Percentiles rank a stretch among this genome's conserved stretches.
Conservation (phyloP, 106 monocot species). For the Phalaenopsis equestris region DNA sequence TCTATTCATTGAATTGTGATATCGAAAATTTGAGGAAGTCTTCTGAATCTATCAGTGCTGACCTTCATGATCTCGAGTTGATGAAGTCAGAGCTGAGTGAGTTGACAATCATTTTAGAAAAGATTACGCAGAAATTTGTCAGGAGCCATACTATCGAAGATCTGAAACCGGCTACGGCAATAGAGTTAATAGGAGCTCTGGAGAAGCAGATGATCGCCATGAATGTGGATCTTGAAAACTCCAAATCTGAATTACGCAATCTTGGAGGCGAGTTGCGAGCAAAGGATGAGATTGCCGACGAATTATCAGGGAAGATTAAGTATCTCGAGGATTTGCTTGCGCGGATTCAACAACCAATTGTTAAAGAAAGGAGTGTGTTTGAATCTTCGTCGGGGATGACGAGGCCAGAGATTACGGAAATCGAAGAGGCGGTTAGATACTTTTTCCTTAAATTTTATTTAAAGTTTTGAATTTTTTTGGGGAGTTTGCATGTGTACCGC, state of each 20-base stretch:
- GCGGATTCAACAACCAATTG: conserved; percentile 30
- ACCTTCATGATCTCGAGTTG: conserved; percentile 33
- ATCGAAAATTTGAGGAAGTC: conserved; percentile 45
- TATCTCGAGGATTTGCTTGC: conserved; percentile 60
- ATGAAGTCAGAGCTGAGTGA: conserved; percentile 43
- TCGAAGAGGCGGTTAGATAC: conserved; percentile 65
- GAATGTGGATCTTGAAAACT: conserved; percentile 44
- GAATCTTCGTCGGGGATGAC: conserved; percentile 49
- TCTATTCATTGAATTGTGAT: conserved; percentile 37
- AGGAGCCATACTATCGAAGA: conserved; percentile 40
- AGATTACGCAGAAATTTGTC: conserved; percentile 46
- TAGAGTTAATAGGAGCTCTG: conserved; percentile 33
- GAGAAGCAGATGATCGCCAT: conserved; percentile 44
- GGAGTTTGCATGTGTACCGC: no score
- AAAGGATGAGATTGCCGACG: conserved; percentile 45
- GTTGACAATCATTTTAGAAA: conserved; percentile 43
- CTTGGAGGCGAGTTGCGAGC: conserved; percentile 54
- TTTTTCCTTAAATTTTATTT: neutral
- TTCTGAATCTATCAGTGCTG: conserved; percentile 25
- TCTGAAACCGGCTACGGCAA: conserved; percentile 32
- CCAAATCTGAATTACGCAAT: conserved; percentile 55
- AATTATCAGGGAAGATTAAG: conserved; percentile 52
- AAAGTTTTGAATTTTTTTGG: neutral
- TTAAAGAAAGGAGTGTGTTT: conserved; percentile 49
- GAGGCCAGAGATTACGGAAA: conserved; percentile 77